Evolutionary conservation across 352 stramenopile genomes (phyloP).

Genomic region (Phytopythium ostracodes): DNA sequence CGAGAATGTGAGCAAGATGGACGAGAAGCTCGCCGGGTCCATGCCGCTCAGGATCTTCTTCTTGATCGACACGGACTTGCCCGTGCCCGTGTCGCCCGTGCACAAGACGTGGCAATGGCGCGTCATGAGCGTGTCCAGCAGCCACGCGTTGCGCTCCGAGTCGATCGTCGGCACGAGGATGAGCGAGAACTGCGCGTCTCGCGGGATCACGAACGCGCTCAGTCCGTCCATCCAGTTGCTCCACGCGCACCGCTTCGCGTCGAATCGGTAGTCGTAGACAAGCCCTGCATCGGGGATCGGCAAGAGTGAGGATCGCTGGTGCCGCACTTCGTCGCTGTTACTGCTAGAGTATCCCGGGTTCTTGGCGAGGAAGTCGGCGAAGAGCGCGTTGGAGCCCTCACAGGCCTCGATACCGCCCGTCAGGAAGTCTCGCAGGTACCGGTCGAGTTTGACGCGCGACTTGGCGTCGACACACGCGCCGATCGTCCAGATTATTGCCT

Average conservation of each 20-base stretch:
- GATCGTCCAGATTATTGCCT: constrained; percentile 89
- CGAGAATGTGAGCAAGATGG: constrained; percentile 92
- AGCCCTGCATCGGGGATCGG: constrained; percentile 58
- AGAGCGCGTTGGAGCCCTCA: constrained; percentile 39
- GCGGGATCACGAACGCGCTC: constrained; percentile 52
- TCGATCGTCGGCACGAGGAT: constrained; percentile 93
- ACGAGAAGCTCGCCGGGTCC: constrained; percentile 59
- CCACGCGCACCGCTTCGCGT: constrained; percentile 83
- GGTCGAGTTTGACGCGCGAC: constrained; percentile 79
- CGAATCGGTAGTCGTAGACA: constrained; percentile 92
- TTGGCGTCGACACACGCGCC: constrained; percentile 88
- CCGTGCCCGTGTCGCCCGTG: constrained; percentile 92
- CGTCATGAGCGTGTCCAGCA: constrained; percentile 86
- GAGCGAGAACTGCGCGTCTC: constrained; percentile 76
- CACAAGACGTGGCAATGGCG: constrained; percentile 90
- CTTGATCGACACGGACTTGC: constrained; percentile 93
- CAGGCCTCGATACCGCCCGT: constrained; percentile 25
- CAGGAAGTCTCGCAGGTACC: constrained; percentile 77
- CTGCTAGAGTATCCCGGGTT: constrained; percentile 63
- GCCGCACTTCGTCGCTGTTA: not conserved
- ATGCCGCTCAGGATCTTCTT: constrained; percentile 88
- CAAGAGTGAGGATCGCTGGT: constrained; percentile 27
- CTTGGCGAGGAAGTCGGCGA: constrained; percentile 86
- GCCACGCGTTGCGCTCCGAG: constrained; percentile 89
- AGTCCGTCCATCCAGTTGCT: constrained; percentile 65